Conservation (phyloP, 2,329 filamentous ascomycete genomes). For the Bipolaris gigantea region DNA sequence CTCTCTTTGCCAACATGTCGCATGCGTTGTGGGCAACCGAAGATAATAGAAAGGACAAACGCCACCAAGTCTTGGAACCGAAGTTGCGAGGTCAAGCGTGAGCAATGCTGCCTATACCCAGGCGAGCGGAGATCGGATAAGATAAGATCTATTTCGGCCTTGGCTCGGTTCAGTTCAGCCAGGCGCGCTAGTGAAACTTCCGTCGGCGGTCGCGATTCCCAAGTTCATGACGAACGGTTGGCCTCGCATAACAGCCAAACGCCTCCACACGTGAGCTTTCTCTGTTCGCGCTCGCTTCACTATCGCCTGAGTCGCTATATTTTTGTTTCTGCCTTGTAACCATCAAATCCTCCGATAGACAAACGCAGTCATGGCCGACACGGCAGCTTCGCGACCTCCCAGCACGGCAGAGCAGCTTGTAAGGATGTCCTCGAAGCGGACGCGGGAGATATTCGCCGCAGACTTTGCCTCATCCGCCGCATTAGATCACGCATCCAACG, state of each 20-base stretch:
- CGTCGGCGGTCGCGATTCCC: slow-evolving; percentile 11
- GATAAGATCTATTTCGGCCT: slow-evolving; percentile 6
- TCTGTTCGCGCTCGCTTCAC: not conserved
- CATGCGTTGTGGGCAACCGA: not conserved
- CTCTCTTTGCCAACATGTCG: no score
- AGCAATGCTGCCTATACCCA: not conserved
- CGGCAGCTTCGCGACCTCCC: slow-evolving; percentile 19
- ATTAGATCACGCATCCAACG: slow-evolving; percentile 46
- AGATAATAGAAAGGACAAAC: not conserved
- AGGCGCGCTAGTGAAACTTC: slow-evolving; percentile 18
- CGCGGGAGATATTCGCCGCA: slow-evolving; percentile 57
- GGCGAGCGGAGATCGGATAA: not conserved
- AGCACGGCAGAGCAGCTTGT: slow-evolving; percentile 36
- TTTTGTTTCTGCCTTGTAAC: not conserved
- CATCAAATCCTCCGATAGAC: not conserved
- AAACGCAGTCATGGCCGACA: slow-evolving; percentile 23
- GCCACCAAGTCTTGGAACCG: not conserved
- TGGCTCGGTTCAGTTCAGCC: slow-evolving; percentile 3
- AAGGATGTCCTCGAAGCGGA: slow-evolving; percentile 56
- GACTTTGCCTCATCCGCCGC: slow-evolving; percentile 53
- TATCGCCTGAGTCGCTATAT: not conserved
- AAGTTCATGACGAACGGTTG: slow-evolving; percentile 5
- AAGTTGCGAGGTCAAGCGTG: not conserved
- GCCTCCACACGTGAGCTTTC: slow-evolving; percentile 1
- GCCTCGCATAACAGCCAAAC: not conserved